phyloP scores from a whole-genome alignment of 805 yeast species.

The Blastobotrys mokoenaii region DNA sequence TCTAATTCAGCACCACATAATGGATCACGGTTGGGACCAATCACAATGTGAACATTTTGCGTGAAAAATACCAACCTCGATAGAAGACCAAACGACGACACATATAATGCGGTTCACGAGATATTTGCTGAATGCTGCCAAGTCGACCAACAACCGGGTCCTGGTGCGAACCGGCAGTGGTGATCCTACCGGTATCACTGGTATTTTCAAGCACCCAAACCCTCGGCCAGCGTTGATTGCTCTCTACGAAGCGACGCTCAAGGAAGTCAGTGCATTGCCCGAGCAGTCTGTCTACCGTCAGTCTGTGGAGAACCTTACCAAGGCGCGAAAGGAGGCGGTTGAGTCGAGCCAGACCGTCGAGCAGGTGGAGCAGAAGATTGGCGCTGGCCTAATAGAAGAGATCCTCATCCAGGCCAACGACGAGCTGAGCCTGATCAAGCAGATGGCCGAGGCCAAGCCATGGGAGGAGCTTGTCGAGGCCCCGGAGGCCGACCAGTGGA shows the following conservation, averaged over 20 bases:
- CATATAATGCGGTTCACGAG: conserved; percentile 5
- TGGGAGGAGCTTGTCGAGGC: conserved; percentile 80
- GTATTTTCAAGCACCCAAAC: conserved; percentile 69
- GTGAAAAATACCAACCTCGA: not conserved
- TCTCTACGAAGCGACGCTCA: conserved; percentile 62
- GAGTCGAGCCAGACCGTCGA: conserved; percentile 52
- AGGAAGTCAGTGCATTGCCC: conserved; percentile 56
- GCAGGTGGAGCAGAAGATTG: conserved; percentile 64
- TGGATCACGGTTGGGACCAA: not conserved
- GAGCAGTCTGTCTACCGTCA: conserved; percentile 65
- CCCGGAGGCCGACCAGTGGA: conserved; percentile 80
- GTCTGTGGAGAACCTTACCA: conserved; percentile 64
- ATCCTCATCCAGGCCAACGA: conserved; percentile 74
- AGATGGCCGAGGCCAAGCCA: conserved; percentile 57
- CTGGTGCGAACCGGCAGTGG: conserved; percentile 3
- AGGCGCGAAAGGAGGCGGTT: conserved; percentile 58
- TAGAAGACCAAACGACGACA: not conserved
- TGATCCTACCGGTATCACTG: conserved; percentile 74
- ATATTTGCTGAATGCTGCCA: not conserved
- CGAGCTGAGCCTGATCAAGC: conserved; percentile 58
- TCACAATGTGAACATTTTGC: not conserved
- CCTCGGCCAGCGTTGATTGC: conserved; percentile 73
- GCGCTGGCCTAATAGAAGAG: conserved; percentile 81
- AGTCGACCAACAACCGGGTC: not conserved
- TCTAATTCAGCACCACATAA: too few species aligned